phyloP scores from a whole-genome alignment of 495 filamentous ascomycete genomes.

The Talaromyces borbonicus region DNA sequence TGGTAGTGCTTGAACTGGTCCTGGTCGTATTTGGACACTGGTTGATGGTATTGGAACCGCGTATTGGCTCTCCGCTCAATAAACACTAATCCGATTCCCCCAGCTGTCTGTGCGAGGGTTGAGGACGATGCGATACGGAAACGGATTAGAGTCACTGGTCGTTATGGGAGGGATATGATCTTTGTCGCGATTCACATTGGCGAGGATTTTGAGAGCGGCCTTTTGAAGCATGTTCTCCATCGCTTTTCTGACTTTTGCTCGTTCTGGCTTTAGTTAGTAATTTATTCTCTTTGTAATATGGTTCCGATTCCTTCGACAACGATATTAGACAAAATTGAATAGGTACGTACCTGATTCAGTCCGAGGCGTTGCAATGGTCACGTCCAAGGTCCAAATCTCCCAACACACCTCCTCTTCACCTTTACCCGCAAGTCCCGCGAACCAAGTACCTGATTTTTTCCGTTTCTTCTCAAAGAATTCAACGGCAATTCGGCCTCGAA shows the following conservation, averaged over 20 bases:
- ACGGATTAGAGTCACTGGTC: slow-evolving; percentile 83
- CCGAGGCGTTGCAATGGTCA: slow-evolving; percentile 78
- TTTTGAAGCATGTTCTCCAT: slow-evolving; percentile 82
- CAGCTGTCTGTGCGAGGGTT: slow-evolving; percentile 71
- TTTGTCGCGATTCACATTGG: slow-evolving; percentile 75
- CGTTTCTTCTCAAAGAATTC: slow-evolving; percentile 93
- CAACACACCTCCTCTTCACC: slow-evolving; percentile 89
- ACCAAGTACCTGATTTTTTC: slow-evolving; percentile 63
- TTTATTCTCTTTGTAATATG: background rate
- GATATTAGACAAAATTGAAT: background rate
- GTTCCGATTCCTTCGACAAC: too few relatives aligned
- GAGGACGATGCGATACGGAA: slow-evolving; percentile 85
- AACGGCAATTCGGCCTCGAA: slow-evolving; percentile 72
- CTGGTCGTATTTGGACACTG: too few relatives aligned
- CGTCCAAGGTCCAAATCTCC: slow-evolving; percentile 90
- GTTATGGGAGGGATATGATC: slow-evolving; percentile 98
- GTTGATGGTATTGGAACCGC: background rate
- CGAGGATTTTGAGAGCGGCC: slow-evolving; percentile 78
- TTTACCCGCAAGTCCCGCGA: slow-evolving; percentile 45
- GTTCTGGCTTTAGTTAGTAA: slow-evolving; percentile 41
- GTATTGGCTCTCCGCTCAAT: slow-evolving; percentile 41
- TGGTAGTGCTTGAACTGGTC: too few relatives aligned
- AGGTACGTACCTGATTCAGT: slow-evolving; percentile 69
- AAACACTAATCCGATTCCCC: slow-evolving; percentile 71
- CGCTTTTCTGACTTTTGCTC: slow-evolving; percentile 73